Conservation (phyloP, 2,329 filamentous ascomycete genomes). For the Xylariaceae sp. region DNA sequence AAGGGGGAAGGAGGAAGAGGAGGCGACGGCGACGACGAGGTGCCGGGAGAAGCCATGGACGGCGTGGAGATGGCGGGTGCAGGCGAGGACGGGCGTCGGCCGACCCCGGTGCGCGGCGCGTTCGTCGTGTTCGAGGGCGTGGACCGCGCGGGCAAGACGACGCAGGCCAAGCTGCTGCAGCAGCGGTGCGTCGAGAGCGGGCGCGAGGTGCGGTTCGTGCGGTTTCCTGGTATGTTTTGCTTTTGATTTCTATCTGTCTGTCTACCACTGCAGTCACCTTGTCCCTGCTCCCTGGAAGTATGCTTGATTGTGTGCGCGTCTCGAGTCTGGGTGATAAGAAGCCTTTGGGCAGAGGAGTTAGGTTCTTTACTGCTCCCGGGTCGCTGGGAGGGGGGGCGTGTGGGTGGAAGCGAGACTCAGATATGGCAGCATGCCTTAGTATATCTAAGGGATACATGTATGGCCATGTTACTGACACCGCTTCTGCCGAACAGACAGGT, state of each 20-base stretch:
- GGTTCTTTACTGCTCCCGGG: no score
- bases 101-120: conserved; percentile 48
- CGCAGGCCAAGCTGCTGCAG: conserved; percentile 68
- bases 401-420: neutral
- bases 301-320: neutral
- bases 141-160: conserved; percentile 87
- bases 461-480: no score
- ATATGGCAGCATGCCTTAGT: no score
- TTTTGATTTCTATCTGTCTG: neutral
- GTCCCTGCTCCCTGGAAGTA: neutral
- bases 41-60: conserved; percentile 11
- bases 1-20: no score
- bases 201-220: conserved; percentile 42
- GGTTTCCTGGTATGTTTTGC: conserved; percentile 45
- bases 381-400: neutral
- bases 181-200: conserved; percentile 43
- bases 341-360: no score
- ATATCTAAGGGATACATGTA: neutral
- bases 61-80: conserved; percentile 14
- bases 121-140: conserved; percentile 83
- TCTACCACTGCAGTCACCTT: neutral
- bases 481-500: conserved; percentile 53
- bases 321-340: no score
- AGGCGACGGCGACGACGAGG: conserved; percentile 2
- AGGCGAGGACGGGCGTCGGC: conserved; percentile 5